Evolutionary conservation across 345 rosid species (phyloP), one percentile per base, ranked within the genome.

Genomic region (Euphorbia tirucalli): DNA sequence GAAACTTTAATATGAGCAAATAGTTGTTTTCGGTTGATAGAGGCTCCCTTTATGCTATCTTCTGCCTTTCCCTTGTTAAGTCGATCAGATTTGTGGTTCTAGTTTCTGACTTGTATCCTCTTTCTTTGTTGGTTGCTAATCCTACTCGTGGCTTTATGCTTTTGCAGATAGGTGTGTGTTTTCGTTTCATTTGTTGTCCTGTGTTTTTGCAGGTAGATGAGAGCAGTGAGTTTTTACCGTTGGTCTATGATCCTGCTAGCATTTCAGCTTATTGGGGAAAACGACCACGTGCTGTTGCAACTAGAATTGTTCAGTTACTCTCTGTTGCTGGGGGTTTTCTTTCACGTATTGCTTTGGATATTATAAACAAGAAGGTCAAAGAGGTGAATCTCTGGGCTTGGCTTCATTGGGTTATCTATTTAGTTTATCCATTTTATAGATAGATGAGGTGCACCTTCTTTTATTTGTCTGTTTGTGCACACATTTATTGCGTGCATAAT

Each of bases 321-420:
- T 89, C 98, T 30, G 98, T 94, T 44, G 97, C 96, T 0, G 98
- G 98, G 35, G 97, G 97, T 56, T 94, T 94, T 79, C 96, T 94
- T 69, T 94, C 98, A 4, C 92, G 88, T 24, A 22, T 91, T 27
- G 88, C 85, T 25, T 70, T 62, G 79, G 98, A 94, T 76, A 66
- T 94, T 30, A 85, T 94, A 7, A 94, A 83, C 79, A 94, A 90
- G 85, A 91, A 89, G 72, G 87, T 92, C 63, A 87, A 90, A 84
- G 95, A 90, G 97, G 98, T 94, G 70, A 85, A 55, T 37, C 24
- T 60, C 52, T 71, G 32, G 21, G 72, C 3, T 37, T 15, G 61
- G 60, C 35, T 70, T 69, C n/a, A 30, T 63, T 5, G 1, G 5
- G 18, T 52, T 5, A 6, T 8, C 37, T 32, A 32, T 32, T 32